Percentiles rank a stretch among this genome's conserved stretches.
Conservation (phyloP, 371 early-diverging fungal genomes). For the Apophysomyces ossiformis region DNA sequence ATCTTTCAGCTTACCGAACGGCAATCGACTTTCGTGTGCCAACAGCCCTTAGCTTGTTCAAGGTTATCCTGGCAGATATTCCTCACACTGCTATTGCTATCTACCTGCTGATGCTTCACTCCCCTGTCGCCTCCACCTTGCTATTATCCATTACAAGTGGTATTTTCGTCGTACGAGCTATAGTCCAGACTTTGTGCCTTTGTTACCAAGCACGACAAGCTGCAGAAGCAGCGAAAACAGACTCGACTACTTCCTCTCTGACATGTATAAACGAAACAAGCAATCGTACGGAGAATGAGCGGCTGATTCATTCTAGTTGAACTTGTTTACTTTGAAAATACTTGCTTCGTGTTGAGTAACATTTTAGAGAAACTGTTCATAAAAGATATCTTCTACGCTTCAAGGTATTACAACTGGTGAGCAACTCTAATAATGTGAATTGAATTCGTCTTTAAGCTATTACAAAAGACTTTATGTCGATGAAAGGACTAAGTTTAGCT, state of each 20-base stretch:
- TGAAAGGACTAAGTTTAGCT: too few species aligned
- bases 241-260: not conserved
- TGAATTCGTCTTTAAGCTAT: too few species aligned
- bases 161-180: slow-evolving; percentile 9
- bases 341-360: too few species aligned
- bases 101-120: slow-evolving; percentile 16
- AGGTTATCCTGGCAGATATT: slow-evolving; percentile 16
- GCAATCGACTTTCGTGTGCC: slow-evolving; percentile 16
- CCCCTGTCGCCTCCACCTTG: slow-evolving; percentile 18
- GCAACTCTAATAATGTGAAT: too few species aligned
- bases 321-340: too few species aligned
- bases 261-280: too few species aligned
- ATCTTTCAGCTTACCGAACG: slow-evolving; percentile 15
- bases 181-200: not conserved
- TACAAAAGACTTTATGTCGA: too few species aligned
- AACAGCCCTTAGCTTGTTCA: slow-evolving; percentile 12
- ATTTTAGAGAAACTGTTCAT: too few species aligned
- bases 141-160: slow-evolving; percentile 17
- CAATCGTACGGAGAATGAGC: too few species aligned
- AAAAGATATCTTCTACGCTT: too few species aligned
- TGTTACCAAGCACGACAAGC: slow-evolving; percentile 5
- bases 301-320: too few species aligned
- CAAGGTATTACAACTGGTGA: too few species aligned
- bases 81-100: slow-evolving; percentile 17
- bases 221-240: not conserved